These are phyloP conservation scores for Yamadazyma sp. DNA, from an alignment of 1,139 yeast species.

Conservation along the genomic window DNA sequence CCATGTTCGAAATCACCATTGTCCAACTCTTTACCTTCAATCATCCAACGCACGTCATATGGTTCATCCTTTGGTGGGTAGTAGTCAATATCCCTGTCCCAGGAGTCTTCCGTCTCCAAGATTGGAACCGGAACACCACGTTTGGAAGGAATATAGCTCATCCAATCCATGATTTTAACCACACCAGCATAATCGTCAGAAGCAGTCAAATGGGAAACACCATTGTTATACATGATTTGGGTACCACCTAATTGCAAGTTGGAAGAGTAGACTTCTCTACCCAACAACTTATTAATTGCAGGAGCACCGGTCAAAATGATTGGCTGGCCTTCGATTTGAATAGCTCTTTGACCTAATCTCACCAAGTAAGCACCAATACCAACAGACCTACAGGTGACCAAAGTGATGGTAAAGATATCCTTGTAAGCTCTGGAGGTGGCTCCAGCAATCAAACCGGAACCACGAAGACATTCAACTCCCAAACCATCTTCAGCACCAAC, in stretches of 20 bases:
- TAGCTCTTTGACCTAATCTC: conserved; percentile 97
- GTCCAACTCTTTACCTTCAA: conserved; percentile 72
- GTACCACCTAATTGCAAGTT: conserved; percentile 98
- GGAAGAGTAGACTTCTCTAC: conserved; percentile 95
- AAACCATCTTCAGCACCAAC: conserved; percentile 95
- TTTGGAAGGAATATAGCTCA: conserved; percentile 92
- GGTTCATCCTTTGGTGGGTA: conserved; percentile 70
- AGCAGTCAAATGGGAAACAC: conserved; percentile 97
- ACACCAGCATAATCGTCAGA: conserved; percentile 96
- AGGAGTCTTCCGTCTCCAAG: conserved; percentile 72
- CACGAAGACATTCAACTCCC: conserved; percentile 97
- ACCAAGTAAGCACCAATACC: conserved; percentile 99
- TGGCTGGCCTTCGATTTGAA: conserved; percentile 98
- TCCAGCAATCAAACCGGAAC: conserved; percentile 98
- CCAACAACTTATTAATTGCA: conserved; percentile 92
- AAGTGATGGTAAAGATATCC: conserved; percentile 92
- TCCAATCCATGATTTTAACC: conserved; percentile 90
- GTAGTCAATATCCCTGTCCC: conserved; percentile 93
- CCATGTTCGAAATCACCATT: conserved; percentile 78
- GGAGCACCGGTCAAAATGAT: conserved; percentile 98
- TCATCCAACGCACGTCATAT: conserved; percentile 94
- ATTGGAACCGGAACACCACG: conserved; percentile 92
- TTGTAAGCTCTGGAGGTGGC: conserved; percentile 96
- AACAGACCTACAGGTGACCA: conserved; percentile 97
- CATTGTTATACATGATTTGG: conserved; percentile 96